Percentiles rank a stretch among this genome's conserved stretches.
Conservation (phyloP, 2,329 filamentous ascomycete genomes). For the Nothopassalora personata region DNA sequence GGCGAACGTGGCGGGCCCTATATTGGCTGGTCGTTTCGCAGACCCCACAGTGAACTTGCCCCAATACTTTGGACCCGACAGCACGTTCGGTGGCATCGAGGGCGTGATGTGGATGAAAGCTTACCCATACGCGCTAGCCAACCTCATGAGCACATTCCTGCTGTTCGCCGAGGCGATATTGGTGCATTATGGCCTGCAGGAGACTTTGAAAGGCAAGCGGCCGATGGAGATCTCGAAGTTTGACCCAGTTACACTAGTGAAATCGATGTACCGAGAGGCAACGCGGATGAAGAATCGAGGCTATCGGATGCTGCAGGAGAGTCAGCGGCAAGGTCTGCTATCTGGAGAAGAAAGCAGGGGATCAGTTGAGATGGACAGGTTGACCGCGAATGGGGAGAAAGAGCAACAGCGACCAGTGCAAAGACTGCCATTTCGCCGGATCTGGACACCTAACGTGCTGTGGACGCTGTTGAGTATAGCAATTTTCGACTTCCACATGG, state of each 20-base stretch:
- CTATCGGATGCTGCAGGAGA: conserved; percentile 25
- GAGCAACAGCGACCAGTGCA: conserved; percentile 36
- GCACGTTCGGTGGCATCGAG: conserved; percentile 47
- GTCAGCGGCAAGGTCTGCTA: conserved; percentile 30
- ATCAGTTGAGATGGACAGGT: conserved; percentile 32
- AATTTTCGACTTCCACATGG: conserved; percentile 67
- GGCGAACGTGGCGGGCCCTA: conserved; percentile 38
- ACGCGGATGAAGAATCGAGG: conserved; percentile 25
- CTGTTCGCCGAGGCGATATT: conserved; percentile 50
- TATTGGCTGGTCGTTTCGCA: conserved; percentile 59
- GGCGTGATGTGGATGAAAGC: conserved; percentile 56
- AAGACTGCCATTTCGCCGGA: conserved; percentile 44
- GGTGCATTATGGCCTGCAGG: conserved; percentile 57
- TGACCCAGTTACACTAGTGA: conserved; percentile 22
- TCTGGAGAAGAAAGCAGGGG: conserved; percentile 23
- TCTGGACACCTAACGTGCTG: conserved; percentile 52
- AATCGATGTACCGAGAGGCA: conserved; percentile 16
- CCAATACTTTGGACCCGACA: conserved; percentile 52
- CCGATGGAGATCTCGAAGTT: conserved; percentile 23
- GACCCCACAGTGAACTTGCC: conserved; percentile 56
- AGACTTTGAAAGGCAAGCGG: conserved; percentile 39
- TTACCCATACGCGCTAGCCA: conserved; percentile 61
- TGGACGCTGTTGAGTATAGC: conserved; percentile 58
- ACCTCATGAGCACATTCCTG: conserved; percentile 55
- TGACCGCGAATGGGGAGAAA: conserved; percentile 31